These are phyloP conservation scores for Trichodelitschia bisporula DNA, from an alignment of 495 filamentous ascomycete genomes.

Conservation along the genomic window DNA sequence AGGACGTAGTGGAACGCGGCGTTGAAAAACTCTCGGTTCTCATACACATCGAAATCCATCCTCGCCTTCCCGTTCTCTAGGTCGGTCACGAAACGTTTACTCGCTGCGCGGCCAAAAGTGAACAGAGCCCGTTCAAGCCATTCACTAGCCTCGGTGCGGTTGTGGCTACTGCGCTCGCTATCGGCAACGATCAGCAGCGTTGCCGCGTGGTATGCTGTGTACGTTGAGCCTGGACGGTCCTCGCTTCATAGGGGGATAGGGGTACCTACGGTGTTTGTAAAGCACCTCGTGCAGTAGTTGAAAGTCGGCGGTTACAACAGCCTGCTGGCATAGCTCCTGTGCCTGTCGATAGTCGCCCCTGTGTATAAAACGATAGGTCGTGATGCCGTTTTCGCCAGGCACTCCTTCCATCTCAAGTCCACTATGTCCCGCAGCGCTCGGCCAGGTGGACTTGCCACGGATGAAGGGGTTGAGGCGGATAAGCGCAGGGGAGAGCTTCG, in stretches of 20 bases:
- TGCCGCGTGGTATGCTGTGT: constrained; percentile 57
- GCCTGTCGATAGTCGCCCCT: constrained; percentile 48
- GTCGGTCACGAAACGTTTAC: constrained; percentile 50
- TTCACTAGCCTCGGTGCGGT: constrained; percentile 63
- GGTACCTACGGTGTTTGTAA: constrained; percentile 30
- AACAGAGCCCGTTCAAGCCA: constrained; percentile 81
- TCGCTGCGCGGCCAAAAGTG: constrained; percentile 65
- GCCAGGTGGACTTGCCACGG: constrained; percentile 82
- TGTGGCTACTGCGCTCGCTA: constrained; percentile 70
- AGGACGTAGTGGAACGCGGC: constrained; percentile 79
- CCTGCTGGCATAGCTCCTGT: constrained; percentile 50
- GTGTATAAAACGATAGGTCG: constrained; percentile 54
- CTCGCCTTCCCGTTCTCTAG: constrained; percentile 58
- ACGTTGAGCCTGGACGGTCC: not conserved
- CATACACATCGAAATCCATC: constrained; percentile 50
- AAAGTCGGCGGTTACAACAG: constrained; percentile 64
- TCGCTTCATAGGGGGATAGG: not conserved
- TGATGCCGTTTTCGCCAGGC: constrained; percentile 22
- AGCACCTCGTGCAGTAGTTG: constrained; percentile 39
- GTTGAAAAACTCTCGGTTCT: constrained; percentile 84
- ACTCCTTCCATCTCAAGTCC: constrained; percentile 59
- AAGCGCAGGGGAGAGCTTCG: constrained; percentile 40
- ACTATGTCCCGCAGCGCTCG: constrained; percentile 51
- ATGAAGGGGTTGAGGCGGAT: constrained; percentile 62
- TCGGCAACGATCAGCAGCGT: constrained; percentile 83